phyloP scores from a whole-genome alignment of 257 asterid species.

The Solanum corneliomulleri region DNA sequence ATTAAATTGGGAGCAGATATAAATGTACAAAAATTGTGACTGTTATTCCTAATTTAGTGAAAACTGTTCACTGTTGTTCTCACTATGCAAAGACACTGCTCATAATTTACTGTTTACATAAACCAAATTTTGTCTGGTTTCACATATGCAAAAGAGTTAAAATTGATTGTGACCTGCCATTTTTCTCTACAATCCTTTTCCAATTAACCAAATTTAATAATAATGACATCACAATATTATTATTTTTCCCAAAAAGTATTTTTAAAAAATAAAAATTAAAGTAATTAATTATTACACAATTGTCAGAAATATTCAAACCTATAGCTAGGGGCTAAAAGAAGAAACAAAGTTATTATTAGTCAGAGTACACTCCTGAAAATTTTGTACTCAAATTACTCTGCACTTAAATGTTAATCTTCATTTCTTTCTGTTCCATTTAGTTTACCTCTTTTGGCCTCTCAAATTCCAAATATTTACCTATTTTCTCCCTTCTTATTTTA shows the following conservation, averaged over 20 bases:
- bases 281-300: not conserved
- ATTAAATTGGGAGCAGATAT: not conserved
- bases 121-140: slow-evolving; percentile 20
- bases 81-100: not conserved
- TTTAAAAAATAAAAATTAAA: not conserved
- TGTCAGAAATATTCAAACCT: slow-evolving; percentile 2
- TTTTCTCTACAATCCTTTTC: slow-evolving; percentile 9
- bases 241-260: not conserved
- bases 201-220: slow-evolving; percentile 11
- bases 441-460: slow-evolving; percentile 4
- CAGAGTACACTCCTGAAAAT: slow-evolving; percentile 1
- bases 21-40: not conserved
- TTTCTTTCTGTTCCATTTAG: slow-evolving; percentile 18
- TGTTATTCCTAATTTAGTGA: not conserved
- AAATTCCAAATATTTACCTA: not conserved
- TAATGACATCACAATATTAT: not conserved
- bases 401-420: slow-evolving; percentile 16
- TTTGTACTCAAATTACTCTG: slow-evolving; percentile 3
- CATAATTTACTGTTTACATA: slow-evolving; percentile 11
- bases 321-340: not conserved
- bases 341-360: slow-evolving; percentile 5
- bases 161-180: slow-evolving; percentile 23
- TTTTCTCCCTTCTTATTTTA: no score
- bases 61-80: not conserved
- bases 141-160: slow-evolving; percentile 8